Percentiles rank a stretch among this genome's conserved stretches.
phyloP scores from a whole-genome alignment of 2,329 filamentous ascomycete species.

The Podosphaera fusca region DNA sequence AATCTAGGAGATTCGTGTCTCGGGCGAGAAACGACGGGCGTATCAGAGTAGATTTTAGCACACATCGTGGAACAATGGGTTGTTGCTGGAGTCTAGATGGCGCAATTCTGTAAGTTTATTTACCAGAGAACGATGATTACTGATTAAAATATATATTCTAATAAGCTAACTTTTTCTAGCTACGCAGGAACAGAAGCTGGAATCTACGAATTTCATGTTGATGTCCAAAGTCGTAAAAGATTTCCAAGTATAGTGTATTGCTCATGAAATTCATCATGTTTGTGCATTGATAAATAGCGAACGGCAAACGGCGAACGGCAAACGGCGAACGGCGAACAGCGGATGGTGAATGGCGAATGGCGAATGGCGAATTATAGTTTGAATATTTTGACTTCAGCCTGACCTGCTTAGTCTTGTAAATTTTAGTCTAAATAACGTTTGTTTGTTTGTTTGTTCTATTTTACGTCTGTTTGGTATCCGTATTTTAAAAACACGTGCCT shows the following conservation, averaged over 20 bases:
- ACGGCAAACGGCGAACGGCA: too few species aligned
- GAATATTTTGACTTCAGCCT: too few species aligned
- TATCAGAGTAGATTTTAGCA: constrained; percentile 18
- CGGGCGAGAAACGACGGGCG: too few species aligned
- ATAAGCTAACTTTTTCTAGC: constrained; percentile 17
- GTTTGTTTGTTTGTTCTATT: too few species aligned
- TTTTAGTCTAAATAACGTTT: too few species aligned
- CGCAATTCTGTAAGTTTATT: constrained; percentile 27
- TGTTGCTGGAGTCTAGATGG: constrained; percentile 40
- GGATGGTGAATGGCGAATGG: too few species aligned
- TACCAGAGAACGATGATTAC: not conserved
- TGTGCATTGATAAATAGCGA: not conserved
- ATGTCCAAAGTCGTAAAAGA: constrained; percentile 35
- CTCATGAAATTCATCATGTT: constrained; percentile 14
- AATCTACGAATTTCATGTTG: constrained; percentile 51
- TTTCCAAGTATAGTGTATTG: constrained; percentile 31
- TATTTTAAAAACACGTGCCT: too few species aligned
- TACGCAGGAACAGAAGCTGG: constrained; percentile 46
- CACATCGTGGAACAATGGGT: constrained; percentile 27
- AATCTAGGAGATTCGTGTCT: too few species aligned
- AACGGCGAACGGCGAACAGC: too few species aligned
- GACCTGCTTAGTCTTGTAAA: too few species aligned
- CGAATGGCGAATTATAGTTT: too few species aligned
- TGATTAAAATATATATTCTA: constrained; percentile 1
- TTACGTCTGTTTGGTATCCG: too few species aligned